These are phyloP conservation scores for Hippophae rhamnoides DNA, from an alignment of 306 rosid genomes.

Conservation along the genomic window DNA sequence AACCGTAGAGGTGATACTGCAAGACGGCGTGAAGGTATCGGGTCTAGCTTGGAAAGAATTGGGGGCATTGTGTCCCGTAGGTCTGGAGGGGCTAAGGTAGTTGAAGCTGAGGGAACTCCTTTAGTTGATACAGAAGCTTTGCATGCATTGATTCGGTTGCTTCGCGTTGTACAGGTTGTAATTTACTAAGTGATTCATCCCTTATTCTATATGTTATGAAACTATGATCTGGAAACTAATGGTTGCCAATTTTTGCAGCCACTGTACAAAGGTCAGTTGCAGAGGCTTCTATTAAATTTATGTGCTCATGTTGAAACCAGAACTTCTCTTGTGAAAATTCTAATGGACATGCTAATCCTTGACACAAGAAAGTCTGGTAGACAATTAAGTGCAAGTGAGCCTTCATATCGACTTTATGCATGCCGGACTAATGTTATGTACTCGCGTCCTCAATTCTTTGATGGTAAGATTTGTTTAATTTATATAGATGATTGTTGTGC, in stretches of 20 bases:
- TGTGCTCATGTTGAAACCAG: conserved; percentile 85
- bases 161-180: conserved; percentile 80
- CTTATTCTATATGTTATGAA: conserved; percentile 5
- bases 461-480: conserved; percentile 47
- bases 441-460: conserved; percentile 82
- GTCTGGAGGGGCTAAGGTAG: conserved; percentile 58
- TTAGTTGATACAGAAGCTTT: conserved; percentile 71
- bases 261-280: conserved; percentile 86
- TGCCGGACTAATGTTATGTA: conserved; percentile 83
- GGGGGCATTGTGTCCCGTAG: conserved; percentile 66
- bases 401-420: conserved; percentile 77
- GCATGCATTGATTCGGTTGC: conserved; percentile 77
- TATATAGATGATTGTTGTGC: not conserved
- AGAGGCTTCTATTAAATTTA: conserved; percentile 85
- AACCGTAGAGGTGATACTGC: conserved; percentile 86
- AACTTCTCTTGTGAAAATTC: conserved; percentile 68
- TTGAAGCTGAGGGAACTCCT: conserved; percentile 94
- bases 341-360: conserved; percentile 78
- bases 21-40: conserved; percentile 69
- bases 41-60: conserved; percentile 52
- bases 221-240: conserved; percentile 14
- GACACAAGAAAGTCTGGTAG: conserved; percentile 54
- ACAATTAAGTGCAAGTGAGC: conserved; percentile 37
- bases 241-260: conserved; percentile 51
- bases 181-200: not conserved